Conservation (phyloP, 164 flowering plant species). For the grape (Vitis vinifera) region ASM3070453v1 NC_081813.1:22722501-22723000, state of each 20-base stretch:
- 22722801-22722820: slow-evolving; percentile 38
- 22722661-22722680: background rate
- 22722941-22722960: slow-evolving; percentile 92
- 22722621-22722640: too few relatives aligned
- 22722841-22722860: slow-evolving; percentile 26
- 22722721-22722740: background rate
- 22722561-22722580: too few relatives aligned
- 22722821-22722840: slow-evolving; percentile 61
- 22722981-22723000: slow-evolving; percentile 99
- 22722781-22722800: slow-evolving; percentile 26
- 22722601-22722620: too few relatives aligned
- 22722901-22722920: slow-evolving; percentile 29
- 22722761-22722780: slow-evolving; percentile 20
- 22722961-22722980: slow-evolving; percentile 99
- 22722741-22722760: background rate
- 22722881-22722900: slow-evolving; percentile 22
- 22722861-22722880: slow-evolving; percentile 28
- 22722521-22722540: too few relatives aligned
- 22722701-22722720: background rate
- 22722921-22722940: slow-evolving; percentile 50
- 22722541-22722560: too few relatives aligned
- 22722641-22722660: too few relatives aligned
- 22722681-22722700: background rate
- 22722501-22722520: too few relatives aligned
- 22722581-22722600: too few relatives aligned